Evolutionary conservation across 805 yeast genomes (phyloP), one percentile per base, ranked within the genome.

Genomic region (Candida orba): DNA sequence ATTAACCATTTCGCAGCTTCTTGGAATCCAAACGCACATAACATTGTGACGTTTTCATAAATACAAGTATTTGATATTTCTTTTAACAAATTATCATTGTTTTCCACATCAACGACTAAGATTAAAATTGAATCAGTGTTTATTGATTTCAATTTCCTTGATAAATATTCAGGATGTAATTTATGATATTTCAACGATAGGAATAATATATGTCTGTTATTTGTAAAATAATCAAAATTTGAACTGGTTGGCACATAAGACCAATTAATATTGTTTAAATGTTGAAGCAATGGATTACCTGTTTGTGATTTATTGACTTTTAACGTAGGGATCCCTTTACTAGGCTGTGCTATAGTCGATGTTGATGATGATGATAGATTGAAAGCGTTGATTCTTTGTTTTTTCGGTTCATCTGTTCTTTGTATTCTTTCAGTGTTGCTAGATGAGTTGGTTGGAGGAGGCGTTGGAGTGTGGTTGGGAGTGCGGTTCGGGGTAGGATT

Each of bases 161-260:
- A 73, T 4, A 85, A 71, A 52, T 85, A 84, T 52, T 84, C 91
- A 0, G 90, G 88, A 50, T 81, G 83, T 34, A 85, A 64, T 58
- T 83, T 84, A 56, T 83, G 88, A 57, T 84, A 85, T 41, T 81
- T 80, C 39, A 85, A 59, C 1, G 87, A 78, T 4, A 85, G 66
- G 50, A 84, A 83, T 0, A 85, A 52, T 1, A 82, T 73, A 44
- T 58, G 77, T 60, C 59, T 73, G 62, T 27, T 79, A 66, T 75
- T 79, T 14, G 84, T 72, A 39, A 80, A 68, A 59, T 84, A 85
- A 57, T 85, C 95, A 52, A 67, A 84, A 56, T 62, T 72, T 51
- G 64, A 69, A 47, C 71, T 62, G 15, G 62, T 63, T 6, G 71
- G 67, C 41, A 62, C 58, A 49, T 80, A 66, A 58, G 79, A 52